Conservation (phyloP, 2,329 filamentous ascomycete genomes). For the Thermomyces lanuginosus region DNA sequence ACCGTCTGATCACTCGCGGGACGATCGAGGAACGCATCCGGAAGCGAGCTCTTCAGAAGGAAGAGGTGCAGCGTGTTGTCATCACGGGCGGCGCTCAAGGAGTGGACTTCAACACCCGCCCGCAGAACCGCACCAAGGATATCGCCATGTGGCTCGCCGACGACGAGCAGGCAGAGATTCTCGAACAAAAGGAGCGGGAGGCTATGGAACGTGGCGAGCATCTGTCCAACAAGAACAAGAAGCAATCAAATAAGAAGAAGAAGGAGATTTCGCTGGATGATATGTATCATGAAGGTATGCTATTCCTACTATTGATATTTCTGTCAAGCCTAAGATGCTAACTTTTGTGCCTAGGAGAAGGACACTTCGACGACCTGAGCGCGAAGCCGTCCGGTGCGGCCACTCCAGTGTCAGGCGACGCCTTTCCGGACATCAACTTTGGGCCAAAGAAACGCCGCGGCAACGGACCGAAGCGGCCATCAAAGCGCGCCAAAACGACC, state of each 20-base stretch:
- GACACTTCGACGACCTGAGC: slow-evolving; percentile 76
- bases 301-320: neutral
- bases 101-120: slow-evolving; percentile 91
- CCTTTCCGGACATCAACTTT: slow-evolving; percentile 24
- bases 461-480: slow-evolving; percentile 39
- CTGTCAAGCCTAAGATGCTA: slow-evolving; percentile 4
- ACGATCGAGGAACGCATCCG: slow-evolving; percentile 97
- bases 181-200: slow-evolving; percentile 84
- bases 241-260: slow-evolving; percentile 42
- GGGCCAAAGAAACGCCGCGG: slow-evolving; percentile 35
- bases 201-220: slow-evolving; percentile 53
- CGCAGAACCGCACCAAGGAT: slow-evolving; percentile 89
- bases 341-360: slow-evolving; percentile 53
- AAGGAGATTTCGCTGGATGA: slow-evolving; percentile 61
- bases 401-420: slow-evolving; percentile 52
- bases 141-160: slow-evolving; percentile 98
- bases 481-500: slow-evolving; percentile 45
- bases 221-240: slow-evolving; percentile 42
- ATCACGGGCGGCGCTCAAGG: slow-evolving; percentile 72
- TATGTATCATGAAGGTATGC: slow-evolving; percentile 96
- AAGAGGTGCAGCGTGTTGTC: slow-evolving; percentile 94
- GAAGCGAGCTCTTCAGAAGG: slow-evolving; percentile 91
- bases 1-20: slow-evolving; percentile 87
- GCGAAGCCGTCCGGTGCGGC: slow-evolving; percentile 73
- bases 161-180: slow-evolving; percentile 85